These are phyloP conservation scores for Pythium pyrilobum DNA, from an alignment of 352 stramenopile genomes.

Conservation along the genomic window DNA sequence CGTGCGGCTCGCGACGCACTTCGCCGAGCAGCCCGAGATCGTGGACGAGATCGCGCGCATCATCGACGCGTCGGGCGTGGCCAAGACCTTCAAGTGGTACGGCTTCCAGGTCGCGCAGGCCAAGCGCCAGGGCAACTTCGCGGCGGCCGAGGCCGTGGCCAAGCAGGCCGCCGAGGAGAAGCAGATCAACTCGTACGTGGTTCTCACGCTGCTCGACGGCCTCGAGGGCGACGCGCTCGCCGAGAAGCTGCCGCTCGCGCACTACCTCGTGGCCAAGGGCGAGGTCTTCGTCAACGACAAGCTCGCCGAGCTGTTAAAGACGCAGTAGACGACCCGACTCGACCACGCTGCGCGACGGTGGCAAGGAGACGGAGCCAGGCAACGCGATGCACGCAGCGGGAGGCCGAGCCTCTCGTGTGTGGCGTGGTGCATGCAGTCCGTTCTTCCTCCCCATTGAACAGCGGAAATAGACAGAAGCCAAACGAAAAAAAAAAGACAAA, in stretches of 20 bases:
- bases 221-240: constrained; percentile 54
- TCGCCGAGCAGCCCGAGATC: constrained; percentile 36
- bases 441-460: too few relatives aligned
- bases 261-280: constrained; percentile 78
- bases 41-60: constrained; percentile 60
- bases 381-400: background rate
- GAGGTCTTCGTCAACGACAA: constrained; percentile 45
- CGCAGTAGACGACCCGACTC: background rate
- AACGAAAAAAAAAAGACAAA: background rate
- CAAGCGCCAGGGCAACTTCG: constrained; percentile 51
- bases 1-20: constrained; percentile 69
- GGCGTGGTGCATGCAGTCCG: too few relatives aligned
- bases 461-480: background rate
- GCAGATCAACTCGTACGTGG: constrained; percentile 78
- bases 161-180: constrained; percentile 52
- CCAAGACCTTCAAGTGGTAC: constrained; percentile 66
- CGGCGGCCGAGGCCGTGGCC: constrained; percentile 56
- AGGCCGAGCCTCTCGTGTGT: too few relatives aligned
- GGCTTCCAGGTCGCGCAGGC: constrained; percentile 66
- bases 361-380: too few relatives aligned
- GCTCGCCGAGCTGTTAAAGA: constrained; percentile 20
- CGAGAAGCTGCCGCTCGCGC: constrained; percentile 56
- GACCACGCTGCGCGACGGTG: too few relatives aligned
- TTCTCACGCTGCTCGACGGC: constrained; percentile 62
- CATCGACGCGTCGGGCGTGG: constrained; percentile 41